A percentile compares a stretch with the other conserved stretches of the same genome.
Evolutionary conservation across 169 alveolate species (phyloP).

Genomic region (Cryptosporidium sp.): DNA sequence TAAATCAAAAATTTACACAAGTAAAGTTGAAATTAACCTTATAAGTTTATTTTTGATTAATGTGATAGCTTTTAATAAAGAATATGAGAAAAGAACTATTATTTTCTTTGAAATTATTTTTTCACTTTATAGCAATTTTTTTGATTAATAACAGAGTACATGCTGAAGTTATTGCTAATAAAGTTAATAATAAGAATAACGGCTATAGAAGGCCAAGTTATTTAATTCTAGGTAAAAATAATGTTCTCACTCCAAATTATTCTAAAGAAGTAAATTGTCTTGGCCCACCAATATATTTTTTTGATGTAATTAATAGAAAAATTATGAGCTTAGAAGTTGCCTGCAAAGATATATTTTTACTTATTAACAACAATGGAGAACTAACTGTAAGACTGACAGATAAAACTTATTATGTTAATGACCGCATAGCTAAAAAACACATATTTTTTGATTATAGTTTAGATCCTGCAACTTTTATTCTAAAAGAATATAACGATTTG

Average conservation of each 20-base stretch:
- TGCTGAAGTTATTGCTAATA: not conserved
- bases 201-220: not conserved
- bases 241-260: slow-evolving; percentile 42
- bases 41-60: not conserved
- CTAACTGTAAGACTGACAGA: not conserved
- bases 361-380: slow-evolving; percentile 25
- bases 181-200: not conserved
- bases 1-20: no score
- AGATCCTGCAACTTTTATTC: not conserved
- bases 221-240: slow-evolving; percentile 6
- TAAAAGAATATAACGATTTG: not conserved
- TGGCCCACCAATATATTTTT: slow-evolving; percentile 24
- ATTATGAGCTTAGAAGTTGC: slow-evolving; percentile 25
- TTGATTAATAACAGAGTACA: not conserved
- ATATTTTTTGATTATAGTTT: slow-evolving; percentile 7
- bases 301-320: slow-evolving; percentile 20
- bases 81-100: not conserved
- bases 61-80: not conserved
- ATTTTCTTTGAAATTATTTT: not conserved
- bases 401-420: slow-evolving; percentile 8
- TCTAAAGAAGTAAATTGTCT: slow-evolving; percentile 12
- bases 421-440: not conserved
- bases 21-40: not conserved
- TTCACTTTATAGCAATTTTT: not conserved
- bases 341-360: slow-evolving; percentile 16